Percentiles rank a stretch among this genome's conserved stretches.
phyloP scores from a whole-genome alignment of 495 filamentous ascomycete species.

The Mytilinidion resinicola region DNA sequence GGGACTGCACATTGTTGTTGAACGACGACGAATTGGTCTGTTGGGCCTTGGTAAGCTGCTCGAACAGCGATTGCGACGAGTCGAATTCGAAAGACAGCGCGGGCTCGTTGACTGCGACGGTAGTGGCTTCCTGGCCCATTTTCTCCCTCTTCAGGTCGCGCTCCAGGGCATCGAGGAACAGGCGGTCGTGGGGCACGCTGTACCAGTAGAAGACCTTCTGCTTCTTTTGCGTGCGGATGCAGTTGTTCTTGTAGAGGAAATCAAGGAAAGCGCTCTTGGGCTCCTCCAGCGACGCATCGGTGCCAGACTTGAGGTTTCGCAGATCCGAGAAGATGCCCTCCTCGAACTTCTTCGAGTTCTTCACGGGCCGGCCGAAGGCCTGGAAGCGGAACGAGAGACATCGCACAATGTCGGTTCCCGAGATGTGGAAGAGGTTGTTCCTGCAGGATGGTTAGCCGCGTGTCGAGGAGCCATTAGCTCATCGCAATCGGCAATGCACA shows the following conservation, averaged over 20 bases:
- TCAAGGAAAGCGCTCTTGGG: conserved; percentile 97
- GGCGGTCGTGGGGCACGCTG: conserved; percentile 93
- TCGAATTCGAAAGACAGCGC: conserved; percentile 98
- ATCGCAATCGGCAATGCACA: conserved; percentile 30
- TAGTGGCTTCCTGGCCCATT: conserved; percentile 97
- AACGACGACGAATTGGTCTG: conserved; percentile 97
- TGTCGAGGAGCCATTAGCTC: no score
- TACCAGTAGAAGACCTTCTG: conserved; percentile 99
- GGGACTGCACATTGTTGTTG: conserved; percentile 59
- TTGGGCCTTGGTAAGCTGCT: conserved; percentile 98
- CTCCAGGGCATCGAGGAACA: conserved; percentile 96
- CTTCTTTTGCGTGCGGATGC: conserved; percentile 99
- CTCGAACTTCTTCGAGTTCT: conserved; percentile 99
- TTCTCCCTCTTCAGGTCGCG: conserved; percentile 97
- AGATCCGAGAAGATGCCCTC: conserved; percentile 99
- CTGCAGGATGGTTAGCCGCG: conserved; percentile 41
- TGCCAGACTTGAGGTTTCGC: conserved; percentile 95
- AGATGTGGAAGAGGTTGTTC: conserved; percentile 99
- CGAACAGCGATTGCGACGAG: conserved; percentile 96
- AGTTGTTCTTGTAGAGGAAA: conserved; percentile 99
- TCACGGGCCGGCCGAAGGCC: conserved; percentile 94
- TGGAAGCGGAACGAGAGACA: conserved; percentile 98
- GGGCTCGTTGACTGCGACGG: conserved; percentile 90
- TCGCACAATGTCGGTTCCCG: conserved; percentile 96
- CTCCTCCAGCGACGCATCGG: conserved; percentile 97